These are phyloP conservation scores for Colletotrichum tropicicola DNA, from an alignment of 2,329 filamentous ascomycete species.

Conservation along the genomic window DNA sequence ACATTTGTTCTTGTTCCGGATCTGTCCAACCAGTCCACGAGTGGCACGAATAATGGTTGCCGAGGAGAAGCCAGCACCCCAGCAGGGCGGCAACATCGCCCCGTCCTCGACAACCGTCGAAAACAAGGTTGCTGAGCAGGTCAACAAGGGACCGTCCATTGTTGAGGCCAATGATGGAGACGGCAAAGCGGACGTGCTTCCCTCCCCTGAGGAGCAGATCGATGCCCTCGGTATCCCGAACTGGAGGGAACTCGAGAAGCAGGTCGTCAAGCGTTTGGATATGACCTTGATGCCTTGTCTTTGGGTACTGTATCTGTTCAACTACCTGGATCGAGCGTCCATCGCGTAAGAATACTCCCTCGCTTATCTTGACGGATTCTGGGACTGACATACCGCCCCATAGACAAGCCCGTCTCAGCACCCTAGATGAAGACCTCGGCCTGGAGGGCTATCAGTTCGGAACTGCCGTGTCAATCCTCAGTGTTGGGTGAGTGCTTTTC, in stretches of 20 bases:
- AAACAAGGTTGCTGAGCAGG: background rate
- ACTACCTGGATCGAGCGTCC: constrained; percentile 33
- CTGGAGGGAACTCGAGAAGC: constrained; percentile 33
- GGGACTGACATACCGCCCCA: background rate
- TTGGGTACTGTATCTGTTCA: constrained; percentile 34
- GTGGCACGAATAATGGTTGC: constrained; percentile 10
- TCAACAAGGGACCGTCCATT: constrained; percentile 2
- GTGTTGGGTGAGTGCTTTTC: constrained; percentile 30
- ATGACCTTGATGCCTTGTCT: constrained; percentile 33
- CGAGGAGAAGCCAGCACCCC: constrained; percentile 9
- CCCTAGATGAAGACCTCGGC: constrained; percentile 35
- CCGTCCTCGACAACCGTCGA: background rate
- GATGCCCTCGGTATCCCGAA: constrained; percentile 33
- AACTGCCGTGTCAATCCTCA: constrained; percentile 36
- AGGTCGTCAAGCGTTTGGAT: constrained; percentile 32
- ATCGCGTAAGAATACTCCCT: constrained; percentile 9
- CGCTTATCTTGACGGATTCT: background rate
- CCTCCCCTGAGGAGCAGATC: constrained; percentile 31
- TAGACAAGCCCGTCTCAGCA: constrained; percentile 35
- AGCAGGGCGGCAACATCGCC: background rate
- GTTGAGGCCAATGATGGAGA: constrained; percentile 13
- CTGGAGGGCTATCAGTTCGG: constrained; percentile 36
- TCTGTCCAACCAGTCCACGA: background rate
- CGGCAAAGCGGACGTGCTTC: background rate
- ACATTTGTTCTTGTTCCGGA: background rate